These are phyloP conservation scores for Aspergillus incahuasiensis DNA, from an alignment of 495 filamentous ascomycete genomes.

Conservation along the genomic window DNA sequence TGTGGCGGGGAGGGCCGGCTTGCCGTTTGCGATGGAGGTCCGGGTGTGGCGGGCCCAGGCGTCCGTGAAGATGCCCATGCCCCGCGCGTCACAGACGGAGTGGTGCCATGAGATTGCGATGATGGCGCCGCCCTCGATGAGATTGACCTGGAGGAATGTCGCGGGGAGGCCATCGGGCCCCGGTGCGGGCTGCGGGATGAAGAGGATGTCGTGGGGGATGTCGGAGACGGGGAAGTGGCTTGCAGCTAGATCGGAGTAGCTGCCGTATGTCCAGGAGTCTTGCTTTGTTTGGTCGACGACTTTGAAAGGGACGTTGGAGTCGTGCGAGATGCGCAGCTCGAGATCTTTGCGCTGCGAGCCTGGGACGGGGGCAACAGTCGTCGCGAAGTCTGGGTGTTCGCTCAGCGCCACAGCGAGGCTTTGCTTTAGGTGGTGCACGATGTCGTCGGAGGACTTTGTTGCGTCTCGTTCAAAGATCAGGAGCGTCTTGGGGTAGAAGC, in stretches of 20 bases:
- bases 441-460: background rate
- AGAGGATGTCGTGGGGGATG: conserved; percentile 9
- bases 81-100: conserved; percentile 5
- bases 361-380: conserved; percentile 5
- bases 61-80: conserved; percentile 2
- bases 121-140: conserved; percentile 6
- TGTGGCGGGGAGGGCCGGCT: background rate
- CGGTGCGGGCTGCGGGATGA: background rate
- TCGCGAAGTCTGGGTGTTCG: conserved; percentile 8
- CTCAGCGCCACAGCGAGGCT: conserved; percentile 6
- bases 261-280: conserved; percentile 6
- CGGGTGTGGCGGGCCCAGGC: conserved; percentile 5
- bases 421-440: conserved; percentile 6
- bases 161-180: conserved; percentile 1
- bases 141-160: conserved; percentile 1
- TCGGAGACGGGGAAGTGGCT: conserved; percentile 6
- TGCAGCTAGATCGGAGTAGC: conserved; percentile 6
- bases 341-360: conserved; percentile 6
- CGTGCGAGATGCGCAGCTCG: conserved; percentile 3
- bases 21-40: background rate
- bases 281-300: conserved; percentile 7
- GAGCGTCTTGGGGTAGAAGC: conserved; percentile 1
- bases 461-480: conserved; percentile 3
- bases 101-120: conserved; percentile 8
- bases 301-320: conserved; percentile 4